A percentile compares a stretch with the other conserved stretches of the same genome.
Conservation (phyloP, 176 grass and related monocot genomes). For the Avena insularis region DNA sequence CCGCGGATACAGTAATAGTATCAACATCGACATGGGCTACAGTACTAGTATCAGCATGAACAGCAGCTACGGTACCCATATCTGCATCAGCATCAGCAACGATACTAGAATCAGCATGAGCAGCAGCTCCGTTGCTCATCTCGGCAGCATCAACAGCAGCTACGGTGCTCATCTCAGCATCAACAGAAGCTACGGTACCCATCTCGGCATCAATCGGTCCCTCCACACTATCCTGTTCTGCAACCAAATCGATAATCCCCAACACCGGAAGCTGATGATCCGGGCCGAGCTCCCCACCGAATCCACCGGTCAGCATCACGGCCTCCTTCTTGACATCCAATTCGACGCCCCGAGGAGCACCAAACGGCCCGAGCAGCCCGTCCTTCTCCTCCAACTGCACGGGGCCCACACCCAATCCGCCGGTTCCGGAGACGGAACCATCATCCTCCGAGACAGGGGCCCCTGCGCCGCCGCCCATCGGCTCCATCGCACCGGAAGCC, state of each 20-base stretch:
- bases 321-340: constrained; percentile 29
- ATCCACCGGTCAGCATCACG: neutral
- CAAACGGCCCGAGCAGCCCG: neutral
- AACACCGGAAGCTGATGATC: constrained; percentile 19
- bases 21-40: neutral
- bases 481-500: neutral
- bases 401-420: constrained; percentile 23
- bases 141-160: neutral
- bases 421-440: neutral
- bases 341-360: neutral
- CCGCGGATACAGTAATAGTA: neutral
- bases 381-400: neutral
- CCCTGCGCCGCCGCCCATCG: neutral
- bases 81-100: neutral
- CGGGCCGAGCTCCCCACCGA: neutral
- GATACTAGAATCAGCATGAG: neutral
- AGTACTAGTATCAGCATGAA: neutral
- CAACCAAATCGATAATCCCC: constrained; percentile 26
- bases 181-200: neutral
- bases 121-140: neutral
- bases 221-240: constrained; percentile 5
- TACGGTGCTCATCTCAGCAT: neutral
- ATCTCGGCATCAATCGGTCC: neutral
- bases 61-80: neutral
- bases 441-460: neutral